These are phyloP conservation scores for Phytophthora idaei DNA, from an alignment of 352 stramenopile genomes.

Conservation along the genomic window DNA sequence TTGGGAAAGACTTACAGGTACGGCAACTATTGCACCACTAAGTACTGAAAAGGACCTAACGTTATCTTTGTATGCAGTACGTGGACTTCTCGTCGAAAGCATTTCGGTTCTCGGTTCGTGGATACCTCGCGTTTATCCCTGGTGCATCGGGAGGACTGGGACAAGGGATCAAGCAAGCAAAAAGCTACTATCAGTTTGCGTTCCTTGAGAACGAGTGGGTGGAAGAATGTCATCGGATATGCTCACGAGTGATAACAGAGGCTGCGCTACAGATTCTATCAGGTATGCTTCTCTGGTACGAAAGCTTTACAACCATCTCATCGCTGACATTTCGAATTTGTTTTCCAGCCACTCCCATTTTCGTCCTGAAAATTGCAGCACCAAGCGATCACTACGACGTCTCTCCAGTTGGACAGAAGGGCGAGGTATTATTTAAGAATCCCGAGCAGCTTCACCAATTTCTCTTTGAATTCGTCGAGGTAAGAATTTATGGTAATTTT, in stretches of 20 bases:
- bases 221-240: conserved; percentile 56
- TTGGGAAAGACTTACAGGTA: conserved; percentile 54
- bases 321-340: not conserved
- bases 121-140: conserved; percentile 61
- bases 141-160: conserved; percentile 35
- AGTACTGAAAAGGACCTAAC: not conserved
- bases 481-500: conserved; percentile 19
- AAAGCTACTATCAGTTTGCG: conserved; percentile 72
- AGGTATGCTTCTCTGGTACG: conserved; percentile 28
- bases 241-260: conserved; percentile 51
- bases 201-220: conserved; percentile 74
- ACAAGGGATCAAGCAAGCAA: conserved; percentile 61
- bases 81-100: conserved; percentile 32
- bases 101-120: conserved; percentile 44
- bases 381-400: conserved; percentile 41
- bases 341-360: conserved; percentile 67
- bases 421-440: conserved; percentile 41
- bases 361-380: conserved; percentile 70
- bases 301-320: not conserved
- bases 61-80: conserved; percentile 30
- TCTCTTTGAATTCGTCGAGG: conserved; percentile 52
- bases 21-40: not conserved
- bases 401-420: conserved; percentile 29
- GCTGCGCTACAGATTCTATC: conserved; percentile 31
- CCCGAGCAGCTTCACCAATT: conserved; percentile 44